Base-by-base conservation (phyloP, 2,329 filamentous ascomycete genomes). In the Macrophomina tecta region DNA sequence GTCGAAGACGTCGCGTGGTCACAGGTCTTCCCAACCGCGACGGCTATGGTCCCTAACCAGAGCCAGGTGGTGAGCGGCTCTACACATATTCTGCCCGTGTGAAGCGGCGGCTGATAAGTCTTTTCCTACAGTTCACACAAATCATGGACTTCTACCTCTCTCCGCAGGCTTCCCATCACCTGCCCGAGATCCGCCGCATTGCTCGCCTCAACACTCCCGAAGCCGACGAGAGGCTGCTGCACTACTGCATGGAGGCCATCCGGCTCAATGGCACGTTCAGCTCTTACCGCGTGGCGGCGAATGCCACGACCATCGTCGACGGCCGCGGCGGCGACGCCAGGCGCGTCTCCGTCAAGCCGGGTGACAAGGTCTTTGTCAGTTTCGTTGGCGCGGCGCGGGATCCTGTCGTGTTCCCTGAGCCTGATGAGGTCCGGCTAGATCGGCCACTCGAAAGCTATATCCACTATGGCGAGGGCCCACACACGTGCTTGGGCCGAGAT, bases 121-220 rank as follows among this genome's bases (percentile, higher is more conserved):
- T 6, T 9, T 5, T 36, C n/a, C n/a, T 16, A n/a, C 68, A 89
- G 83, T 92, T 93, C 74, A 87, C 89, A 1, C 89, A 91, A 79
- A 84, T 90, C 1, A 82, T 93, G 18, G 90, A 93, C 74, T 93
- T 87, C 79, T 93, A 91, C 74, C 83, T 93, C 5, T 85, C 86
- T 0, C 79, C 11, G 74, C 60, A 36, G 28, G 65, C 66, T 18
- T 16, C 28, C 4, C 42, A 80, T 12, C 82, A 92, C 72, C 77
- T 91, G 0, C 81, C 85, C 0, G 86, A 88, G 51, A 83, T 94
- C 65, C 84, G 89, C 70, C 80, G 80, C 18, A 80, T 91, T 16
- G 87, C 91, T 34, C 79, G 83, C 40, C 74, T 84, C 46, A 82
- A 87, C 4, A 81, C 84, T 0, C 80, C 81, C 1, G 86, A 89